phyloP scores from a whole-genome alignment of 768 basidiomycete species.

The Gloeopeniophorella convolvens region DNA sequence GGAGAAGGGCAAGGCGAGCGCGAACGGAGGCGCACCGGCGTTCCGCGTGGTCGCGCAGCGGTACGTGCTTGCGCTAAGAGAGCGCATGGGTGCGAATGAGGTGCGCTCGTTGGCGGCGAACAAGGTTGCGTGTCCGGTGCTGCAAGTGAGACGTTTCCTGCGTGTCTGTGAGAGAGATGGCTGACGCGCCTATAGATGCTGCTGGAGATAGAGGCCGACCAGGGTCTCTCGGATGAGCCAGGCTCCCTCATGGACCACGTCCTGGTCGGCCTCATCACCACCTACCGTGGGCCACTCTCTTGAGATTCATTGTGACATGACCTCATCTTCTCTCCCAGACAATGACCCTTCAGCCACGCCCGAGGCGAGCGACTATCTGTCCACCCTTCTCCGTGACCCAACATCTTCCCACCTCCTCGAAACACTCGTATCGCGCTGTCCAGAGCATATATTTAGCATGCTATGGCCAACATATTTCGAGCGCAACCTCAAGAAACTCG shows the following conservation, averaged over 20 bases:
- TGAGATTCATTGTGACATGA: not conserved
- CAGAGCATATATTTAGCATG: conserved; percentile 49
- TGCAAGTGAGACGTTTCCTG: conserved; percentile 45
- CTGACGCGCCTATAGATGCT: conserved; percentile 48
- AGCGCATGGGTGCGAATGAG: conserved; percentile 59
- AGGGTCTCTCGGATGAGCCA: conserved; percentile 46
- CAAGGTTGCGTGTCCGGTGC: conserved; percentile 68
- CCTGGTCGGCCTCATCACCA: conserved; percentile 66
- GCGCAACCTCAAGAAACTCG: conserved; percentile 64
- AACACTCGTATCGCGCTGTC: conserved; percentile 58
- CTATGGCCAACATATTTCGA: conserved; percentile 79
- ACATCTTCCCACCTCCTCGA: conserved; percentile 92
- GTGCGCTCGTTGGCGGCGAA: conserved; percentile 69
- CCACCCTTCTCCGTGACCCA: conserved; percentile 74
- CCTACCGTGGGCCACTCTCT: conserved; percentile 43
- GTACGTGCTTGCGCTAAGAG: conserved; percentile 47
- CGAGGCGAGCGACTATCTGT: conserved; percentile 70
- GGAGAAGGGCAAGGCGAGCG: conserved; percentile 22
- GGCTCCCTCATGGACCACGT: conserved; percentile 80
- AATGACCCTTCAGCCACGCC: conserved; percentile 31
- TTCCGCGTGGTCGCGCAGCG: conserved; percentile 40
- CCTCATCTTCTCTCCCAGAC: conserved; percentile 27
- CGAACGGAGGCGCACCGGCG: conserved; percentile 30
- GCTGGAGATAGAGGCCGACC: conserved; percentile 74
- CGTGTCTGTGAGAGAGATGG: conserved; percentile 4